phyloP scores from a whole-genome alignment of 2,329 filamentous ascomycete species.

The Orbilia quercus region DNA sequence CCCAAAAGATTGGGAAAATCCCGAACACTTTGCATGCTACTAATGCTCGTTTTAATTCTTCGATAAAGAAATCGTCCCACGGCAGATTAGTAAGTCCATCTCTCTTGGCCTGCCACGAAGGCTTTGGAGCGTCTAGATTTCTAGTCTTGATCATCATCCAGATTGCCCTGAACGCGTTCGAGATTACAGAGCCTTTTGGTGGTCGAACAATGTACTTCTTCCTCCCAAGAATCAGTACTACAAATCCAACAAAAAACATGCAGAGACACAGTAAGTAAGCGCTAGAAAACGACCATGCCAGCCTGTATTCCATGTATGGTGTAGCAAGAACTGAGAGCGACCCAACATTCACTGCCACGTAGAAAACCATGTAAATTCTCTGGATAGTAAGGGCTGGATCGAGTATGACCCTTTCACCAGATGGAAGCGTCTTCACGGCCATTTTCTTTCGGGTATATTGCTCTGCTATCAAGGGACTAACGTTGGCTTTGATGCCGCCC shows the following conservation, averaged over 20 bases:
- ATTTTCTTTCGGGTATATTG: constrained; percentile 72
- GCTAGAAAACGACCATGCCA: constrained; percentile 69
- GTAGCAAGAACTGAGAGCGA: constrained; percentile 75
- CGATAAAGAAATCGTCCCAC: constrained; percentile 78
- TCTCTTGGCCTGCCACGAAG: constrained; percentile 71
- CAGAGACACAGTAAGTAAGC: constrained; percentile 71
- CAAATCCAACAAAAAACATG: constrained; percentile 73
- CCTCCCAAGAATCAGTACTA: constrained; percentile 66
- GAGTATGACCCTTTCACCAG: constrained; percentile 72
- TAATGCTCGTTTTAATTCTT: constrained; percentile 74
- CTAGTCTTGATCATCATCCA: constrained; percentile 68
- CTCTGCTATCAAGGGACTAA: constrained; percentile 71
- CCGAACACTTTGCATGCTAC: constrained; percentile 78
- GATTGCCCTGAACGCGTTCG: constrained; percentile 72
- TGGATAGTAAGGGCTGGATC: constrained; percentile 75
- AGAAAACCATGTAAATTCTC: constrained; percentile 79
- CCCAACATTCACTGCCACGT: constrained; percentile 79
- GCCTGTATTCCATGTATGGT: constrained; percentile 74
- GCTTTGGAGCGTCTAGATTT: constrained; percentile 72
- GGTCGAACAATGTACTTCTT: constrained; percentile 68
- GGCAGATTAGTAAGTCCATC: constrained; percentile 64
- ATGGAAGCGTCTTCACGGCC: constrained; percentile 66
- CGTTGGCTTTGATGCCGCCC: constrained; percentile 76
- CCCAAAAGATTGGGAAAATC: constrained; percentile 75
- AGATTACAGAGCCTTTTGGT: constrained; percentile 73